These are phyloP conservation scores for Diaporthe sp. DNA, from an alignment of 2,329 filamentous ascomycete species.

Conservation along the genomic window DNA sequence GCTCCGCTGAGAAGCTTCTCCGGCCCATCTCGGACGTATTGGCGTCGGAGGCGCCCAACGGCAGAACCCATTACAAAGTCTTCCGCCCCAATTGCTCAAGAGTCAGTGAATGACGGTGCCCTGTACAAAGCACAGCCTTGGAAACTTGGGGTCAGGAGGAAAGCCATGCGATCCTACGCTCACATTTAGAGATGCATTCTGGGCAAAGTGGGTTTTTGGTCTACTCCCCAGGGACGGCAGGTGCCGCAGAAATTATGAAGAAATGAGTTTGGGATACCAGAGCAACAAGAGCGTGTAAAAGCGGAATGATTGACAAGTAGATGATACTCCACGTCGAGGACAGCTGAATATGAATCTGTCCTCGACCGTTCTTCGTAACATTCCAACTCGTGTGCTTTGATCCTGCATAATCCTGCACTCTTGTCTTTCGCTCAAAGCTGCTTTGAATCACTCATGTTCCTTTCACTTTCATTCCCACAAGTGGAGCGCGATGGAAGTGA, in stretches of 20 bases:
- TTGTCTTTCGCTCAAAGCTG: neutral
- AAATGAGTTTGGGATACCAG: constrained; percentile 24
- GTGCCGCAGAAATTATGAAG: constrained; percentile 27
- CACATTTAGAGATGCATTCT: neutral
- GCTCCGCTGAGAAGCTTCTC: too few species aligned
- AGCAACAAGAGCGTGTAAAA: neutral
- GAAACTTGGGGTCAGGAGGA: neutral
- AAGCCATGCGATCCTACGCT: neutral
- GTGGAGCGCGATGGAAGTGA: neutral
- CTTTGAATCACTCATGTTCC: too few species aligned
- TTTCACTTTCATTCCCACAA: neutral
- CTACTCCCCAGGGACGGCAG: constrained; percentile 30
- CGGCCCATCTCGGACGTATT: neutral
- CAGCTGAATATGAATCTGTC: neutral
- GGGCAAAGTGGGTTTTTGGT: neutral
- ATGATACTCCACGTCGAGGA: neutral
- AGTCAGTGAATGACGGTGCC: neutral
- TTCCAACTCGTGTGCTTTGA: neutral
- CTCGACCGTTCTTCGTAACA: neutral
- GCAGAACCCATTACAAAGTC: neutral
- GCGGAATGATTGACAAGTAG: constrained; percentile 11
- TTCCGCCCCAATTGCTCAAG: neutral
- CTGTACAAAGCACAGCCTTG: neutral
- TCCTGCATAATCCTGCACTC: neutral
- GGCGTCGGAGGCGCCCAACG: neutral